Conservation (phyloP, 1,284 basidiomycete genomes). For the Leccinum huronense region DNA sequence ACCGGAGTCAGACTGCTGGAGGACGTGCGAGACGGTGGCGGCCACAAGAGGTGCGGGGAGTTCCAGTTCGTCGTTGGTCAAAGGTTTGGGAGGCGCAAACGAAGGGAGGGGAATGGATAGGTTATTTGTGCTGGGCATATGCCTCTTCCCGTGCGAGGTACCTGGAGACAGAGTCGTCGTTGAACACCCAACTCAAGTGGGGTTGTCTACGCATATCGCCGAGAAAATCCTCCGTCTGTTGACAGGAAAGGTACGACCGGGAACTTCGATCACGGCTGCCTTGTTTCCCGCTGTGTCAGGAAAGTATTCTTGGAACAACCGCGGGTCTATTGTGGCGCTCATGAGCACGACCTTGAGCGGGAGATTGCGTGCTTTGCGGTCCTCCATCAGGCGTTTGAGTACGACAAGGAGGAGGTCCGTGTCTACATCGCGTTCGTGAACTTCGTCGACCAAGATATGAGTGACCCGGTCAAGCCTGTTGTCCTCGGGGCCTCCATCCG, state of each 20-base stretch:
- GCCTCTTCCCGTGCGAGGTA: constrained; percentile 80
- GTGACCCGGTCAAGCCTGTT: constrained; percentile 77
- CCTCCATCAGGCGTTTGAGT: constrained; percentile 80
- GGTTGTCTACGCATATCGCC: constrained; percentile 47
- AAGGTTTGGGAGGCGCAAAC: constrained; percentile 20
- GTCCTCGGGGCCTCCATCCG: constrained; percentile 38
- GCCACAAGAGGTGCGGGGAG: constrained; percentile 84
- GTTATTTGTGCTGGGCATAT: constrained; percentile 24
- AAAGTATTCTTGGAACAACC: constrained; percentile 89
- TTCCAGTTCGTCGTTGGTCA: constrained; percentile 67
- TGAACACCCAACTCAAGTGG: constrained; percentile 63
- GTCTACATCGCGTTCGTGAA: constrained; percentile 95
- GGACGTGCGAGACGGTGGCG: constrained; percentile 78
- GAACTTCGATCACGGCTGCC: constrained; percentile 80
- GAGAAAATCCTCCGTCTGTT: constrained; percentile 76
- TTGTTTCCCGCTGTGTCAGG: constrained; percentile 58
- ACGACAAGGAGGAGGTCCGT: constrained; percentile 92
- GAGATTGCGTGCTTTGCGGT: constrained; percentile 70
- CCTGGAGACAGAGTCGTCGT: constrained; percentile 72
- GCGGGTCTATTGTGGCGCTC: constrained; percentile 94
- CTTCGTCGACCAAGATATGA: constrained; percentile 94
- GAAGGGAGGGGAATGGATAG: constrained; percentile 28
- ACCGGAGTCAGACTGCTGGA: constrained; percentile 75
- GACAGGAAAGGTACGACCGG: constrained; percentile 93
- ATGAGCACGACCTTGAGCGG: constrained; percentile 91